Conservation (phyloP, 352 stramenopile species). For the Phytophthora rubi region DNA sequence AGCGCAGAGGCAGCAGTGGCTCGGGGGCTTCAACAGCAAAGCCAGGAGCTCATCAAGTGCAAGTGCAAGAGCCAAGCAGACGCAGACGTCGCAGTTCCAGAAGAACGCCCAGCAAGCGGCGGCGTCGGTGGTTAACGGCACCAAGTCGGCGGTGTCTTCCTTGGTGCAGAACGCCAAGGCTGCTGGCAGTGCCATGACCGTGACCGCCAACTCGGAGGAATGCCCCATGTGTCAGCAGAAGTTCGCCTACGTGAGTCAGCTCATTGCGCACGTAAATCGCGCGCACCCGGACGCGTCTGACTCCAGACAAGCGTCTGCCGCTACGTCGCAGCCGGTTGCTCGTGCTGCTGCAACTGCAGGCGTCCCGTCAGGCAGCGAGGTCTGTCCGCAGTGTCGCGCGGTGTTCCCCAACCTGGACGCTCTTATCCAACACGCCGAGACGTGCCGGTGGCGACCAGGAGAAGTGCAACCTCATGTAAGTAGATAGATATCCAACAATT, state of each 20-base stretch:
- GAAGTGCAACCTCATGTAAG: conserved; percentile 71
- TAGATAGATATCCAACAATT: conserved; percentile 17
- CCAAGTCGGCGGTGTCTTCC: conserved; percentile 49
- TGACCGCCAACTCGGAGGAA: conserved; percentile 56
- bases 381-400: conserved; percentile 73
- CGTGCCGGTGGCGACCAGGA: conserved; percentile 43
- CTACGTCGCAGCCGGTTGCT: conserved; percentile 11
- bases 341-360: conserved; percentile 11
- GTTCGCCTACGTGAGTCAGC: conserved; percentile 73
- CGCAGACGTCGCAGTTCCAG: conserved; percentile 23
- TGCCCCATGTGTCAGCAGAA: conserved; percentile 80
- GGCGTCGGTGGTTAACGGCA: conserved; percentile 41
- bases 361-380: conserved; percentile 40
- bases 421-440: conserved; percentile 73
- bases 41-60: conserved; percentile 7
- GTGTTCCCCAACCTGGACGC: conserved; percentile 59
- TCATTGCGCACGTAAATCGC: conserved; percentile 80
- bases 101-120: conserved; percentile 43
- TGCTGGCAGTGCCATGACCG: conserved; percentile 10
- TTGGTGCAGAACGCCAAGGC: conserved; percentile 60
- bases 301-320: conserved; percentile 11
- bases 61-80: conserved; percentile 26
- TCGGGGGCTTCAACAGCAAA: conserved; percentile 23
- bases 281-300: conserved; percentile 56
- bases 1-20: conserved; percentile 50